These are phyloP conservation scores for Aulographum hederae DNA, from an alignment of 2,329 filamentous ascomycete genomes.

Conservation along the genomic window DNA sequence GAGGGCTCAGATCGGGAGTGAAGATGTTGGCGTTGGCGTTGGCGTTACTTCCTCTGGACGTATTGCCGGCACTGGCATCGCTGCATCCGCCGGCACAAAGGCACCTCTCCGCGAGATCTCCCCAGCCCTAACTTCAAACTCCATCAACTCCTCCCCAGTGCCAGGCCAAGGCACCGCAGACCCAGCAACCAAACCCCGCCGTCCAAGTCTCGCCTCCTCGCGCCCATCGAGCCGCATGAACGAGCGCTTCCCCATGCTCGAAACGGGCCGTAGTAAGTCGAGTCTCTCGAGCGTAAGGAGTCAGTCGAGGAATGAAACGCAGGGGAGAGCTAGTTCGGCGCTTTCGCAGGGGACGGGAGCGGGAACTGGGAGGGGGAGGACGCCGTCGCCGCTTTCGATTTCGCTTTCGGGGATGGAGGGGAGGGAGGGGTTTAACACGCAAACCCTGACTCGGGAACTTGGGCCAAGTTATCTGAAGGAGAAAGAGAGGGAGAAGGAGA, in stretches of 20 bases:
- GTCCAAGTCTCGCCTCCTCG: neutral
- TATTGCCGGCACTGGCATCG: conserved; percentile 6
- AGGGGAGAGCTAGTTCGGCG: conserved; percentile 8
- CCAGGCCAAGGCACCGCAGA: no score
- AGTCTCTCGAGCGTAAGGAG: neutral
- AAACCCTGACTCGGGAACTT: neutral
- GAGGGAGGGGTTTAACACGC: neutral
- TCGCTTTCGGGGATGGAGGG: neutral
- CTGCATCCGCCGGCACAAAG: conserved; percentile 6
- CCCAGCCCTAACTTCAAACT: no score
- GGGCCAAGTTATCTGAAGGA: no score
- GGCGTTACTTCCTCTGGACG: no score
- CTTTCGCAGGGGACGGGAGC: neutral
- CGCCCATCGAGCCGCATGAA: conserved; percentile 21
- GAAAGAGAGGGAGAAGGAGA: no score
- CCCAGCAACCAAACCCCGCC: neutral
- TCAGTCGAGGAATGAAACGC: neutral
- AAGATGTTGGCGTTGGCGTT: no score
- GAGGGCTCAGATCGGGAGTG: conserved; percentile 12
- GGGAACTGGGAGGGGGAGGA: neutral
- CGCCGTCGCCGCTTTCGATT: neutral
- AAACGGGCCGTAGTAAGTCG: conserved; percentile 12
- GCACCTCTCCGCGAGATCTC: no score
- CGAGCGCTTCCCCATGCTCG: conserved; percentile 23
- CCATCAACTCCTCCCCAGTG: no score